Evolutionary conservation across 805 yeast genomes (phyloP).

Genomic region (Debaryomyces hansenii): DNA sequence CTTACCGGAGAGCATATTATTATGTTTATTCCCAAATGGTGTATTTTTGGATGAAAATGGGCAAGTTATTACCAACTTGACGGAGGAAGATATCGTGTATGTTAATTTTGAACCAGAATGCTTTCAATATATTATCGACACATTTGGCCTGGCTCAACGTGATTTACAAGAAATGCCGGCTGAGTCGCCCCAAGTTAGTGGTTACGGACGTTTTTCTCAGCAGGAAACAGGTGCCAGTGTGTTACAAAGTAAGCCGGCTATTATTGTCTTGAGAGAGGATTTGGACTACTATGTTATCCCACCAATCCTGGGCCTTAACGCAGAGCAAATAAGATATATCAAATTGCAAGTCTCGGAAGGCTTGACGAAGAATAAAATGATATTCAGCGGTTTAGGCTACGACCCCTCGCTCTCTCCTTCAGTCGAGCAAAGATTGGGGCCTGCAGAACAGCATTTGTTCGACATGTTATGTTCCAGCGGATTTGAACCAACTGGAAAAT

Average conservation of each 20-base stretch:
- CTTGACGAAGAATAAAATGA: conserved; percentile 53
- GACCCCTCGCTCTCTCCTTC: conserved; percentile 24
- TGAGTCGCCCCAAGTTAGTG: conserved; percentile 35
- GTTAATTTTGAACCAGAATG: conserved; percentile 88
- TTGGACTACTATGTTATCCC: conserved; percentile 92
- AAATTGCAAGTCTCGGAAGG: conserved; percentile 73
- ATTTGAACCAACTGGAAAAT: conserved; percentile 58
- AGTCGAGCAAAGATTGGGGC: conserved; percentile 58
- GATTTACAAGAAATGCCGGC: conserved; percentile 41
- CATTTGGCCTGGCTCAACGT: conserved; percentile 67
- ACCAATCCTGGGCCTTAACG: conserved; percentile 54
- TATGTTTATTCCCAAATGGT: conserved; percentile 88
- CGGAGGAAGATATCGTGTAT: conserved; percentile 76
- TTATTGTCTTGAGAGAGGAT: conserved; percentile 91
- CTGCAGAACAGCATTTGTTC: conserved; percentile 92
- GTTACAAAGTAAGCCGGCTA: conserved; percentile 78
- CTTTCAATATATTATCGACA: conserved; percentile 76
- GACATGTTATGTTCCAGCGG: conserved; percentile 96
- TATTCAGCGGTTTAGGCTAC: conserved; percentile 81
- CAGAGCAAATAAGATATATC: conserved; percentile 62
- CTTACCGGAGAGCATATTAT: conserved; percentile 83
- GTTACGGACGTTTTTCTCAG: conserved; percentile 14
- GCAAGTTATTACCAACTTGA: conserved; percentile 71
- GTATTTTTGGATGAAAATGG: conserved; percentile 79
- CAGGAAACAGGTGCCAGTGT: conserved; percentile 46